Conservation (phyloP, 257 asterid genomes). For the Linaria vulgaris region DNA sequence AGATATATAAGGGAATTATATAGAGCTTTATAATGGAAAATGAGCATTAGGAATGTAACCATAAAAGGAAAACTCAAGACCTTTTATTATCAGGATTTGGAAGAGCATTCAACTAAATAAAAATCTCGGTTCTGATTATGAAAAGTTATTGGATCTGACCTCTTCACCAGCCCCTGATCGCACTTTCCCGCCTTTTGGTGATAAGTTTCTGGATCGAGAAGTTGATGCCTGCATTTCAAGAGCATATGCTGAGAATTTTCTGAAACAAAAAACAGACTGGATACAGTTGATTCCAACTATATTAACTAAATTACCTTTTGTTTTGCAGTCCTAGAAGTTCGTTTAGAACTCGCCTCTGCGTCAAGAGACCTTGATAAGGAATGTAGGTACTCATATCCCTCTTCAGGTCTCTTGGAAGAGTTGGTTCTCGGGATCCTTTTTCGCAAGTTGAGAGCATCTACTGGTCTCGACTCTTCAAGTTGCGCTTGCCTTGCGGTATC, state of each 20-base stretch:
- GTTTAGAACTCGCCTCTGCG: background rate
- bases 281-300: background rate
- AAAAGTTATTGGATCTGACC: background rate
- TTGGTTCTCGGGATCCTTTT: conserved; percentile 24
- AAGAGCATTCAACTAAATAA: background rate
- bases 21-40: background rate
- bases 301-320: conserved; percentile 10
- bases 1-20: background rate
- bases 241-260: background rate
- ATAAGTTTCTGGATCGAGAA: conserved; percentile 12
- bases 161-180: background rate
- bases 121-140: background rate
- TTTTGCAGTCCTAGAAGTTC: conserved; percentile 3
- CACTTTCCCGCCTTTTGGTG: background rate
- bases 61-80: background rate
- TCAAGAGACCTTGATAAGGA: background rate
- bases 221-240: conserved; percentile 15
- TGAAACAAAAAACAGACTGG: background rate
- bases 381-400: conserved; percentile 24
- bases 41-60: background rate
- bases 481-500: background rate
- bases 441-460: conserved; percentile 5
- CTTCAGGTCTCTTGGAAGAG: conserved; percentile 23
- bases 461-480: conserved; percentile 16
- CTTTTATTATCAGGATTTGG: background rate